Conservation (phyloP, 495 filamentous ascomycete genomes). For the Chaetomium tenue region DNA sequence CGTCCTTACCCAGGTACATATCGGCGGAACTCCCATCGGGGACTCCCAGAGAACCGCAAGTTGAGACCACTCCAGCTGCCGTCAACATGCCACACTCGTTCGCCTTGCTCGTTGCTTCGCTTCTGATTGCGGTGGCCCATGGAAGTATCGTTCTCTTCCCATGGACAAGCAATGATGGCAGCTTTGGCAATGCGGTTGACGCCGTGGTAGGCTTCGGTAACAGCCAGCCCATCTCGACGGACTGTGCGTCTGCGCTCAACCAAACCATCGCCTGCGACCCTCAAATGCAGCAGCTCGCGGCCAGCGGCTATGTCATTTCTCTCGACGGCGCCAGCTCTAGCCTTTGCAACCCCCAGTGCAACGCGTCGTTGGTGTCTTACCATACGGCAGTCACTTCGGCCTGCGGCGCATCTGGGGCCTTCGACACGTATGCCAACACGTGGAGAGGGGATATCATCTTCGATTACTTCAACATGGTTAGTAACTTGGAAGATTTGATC, state of each 20-base stretch:
- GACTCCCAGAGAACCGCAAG: not conserved
- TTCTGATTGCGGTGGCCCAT: not conserved
- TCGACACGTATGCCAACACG: constrained; percentile 11
- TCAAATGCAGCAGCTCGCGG: constrained; percentile 10
- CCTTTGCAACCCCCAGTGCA: not conserved
- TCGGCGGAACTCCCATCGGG: not conserved
- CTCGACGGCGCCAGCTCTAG: not conserved
- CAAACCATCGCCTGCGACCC: constrained; percentile 2
- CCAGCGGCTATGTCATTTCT: constrained; percentile 3
- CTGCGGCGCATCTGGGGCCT: not conserved
- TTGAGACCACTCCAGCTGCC: not conserved
- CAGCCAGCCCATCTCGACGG: constrained; percentile 7
- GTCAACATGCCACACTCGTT: constrained; percentile 1
- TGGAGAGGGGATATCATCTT: constrained; percentile 13
- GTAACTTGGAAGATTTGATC: not conserved
- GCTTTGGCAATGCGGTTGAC: constrained; percentile 14
- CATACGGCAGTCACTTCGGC: constrained; percentile 4
- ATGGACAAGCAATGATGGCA: constrained; percentile 6
- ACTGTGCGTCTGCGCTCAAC: constrained; percentile 5
- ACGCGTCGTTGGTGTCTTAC: constrained; percentile 4
- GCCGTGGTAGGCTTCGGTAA: not conserved
- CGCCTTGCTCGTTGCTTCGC: not conserved
- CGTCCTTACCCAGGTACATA: not conserved
- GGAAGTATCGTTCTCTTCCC: constrained; percentile 11
- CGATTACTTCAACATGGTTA: constrained; percentile 11